Percentiles rank a stretch among this genome's conserved stretches.
Evolutionary conservation across 441 rosid species (phyloP).

Genomic region (Gossypium davidsonii): DNA sequence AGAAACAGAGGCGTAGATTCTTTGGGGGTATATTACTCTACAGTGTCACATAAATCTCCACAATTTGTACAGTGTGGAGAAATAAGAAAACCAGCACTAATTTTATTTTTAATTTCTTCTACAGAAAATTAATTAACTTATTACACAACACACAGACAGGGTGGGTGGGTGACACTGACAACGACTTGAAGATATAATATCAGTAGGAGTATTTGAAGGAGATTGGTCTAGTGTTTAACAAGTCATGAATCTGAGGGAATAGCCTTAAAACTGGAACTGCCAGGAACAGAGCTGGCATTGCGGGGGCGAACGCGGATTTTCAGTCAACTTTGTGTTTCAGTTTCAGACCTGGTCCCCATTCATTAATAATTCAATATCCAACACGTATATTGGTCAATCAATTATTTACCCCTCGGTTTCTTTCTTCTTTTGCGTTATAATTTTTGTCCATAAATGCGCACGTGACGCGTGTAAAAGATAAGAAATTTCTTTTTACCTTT

Average conservation of each 20-base stretch:
- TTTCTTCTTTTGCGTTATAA: neutral
- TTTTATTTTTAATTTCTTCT: neutral
- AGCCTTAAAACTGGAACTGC: neutral
- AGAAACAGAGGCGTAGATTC: neutral
- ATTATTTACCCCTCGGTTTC: neutral
- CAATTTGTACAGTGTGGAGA: too few relatives aligned
- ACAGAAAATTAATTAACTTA: neutral
- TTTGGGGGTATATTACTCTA: too few relatives aligned
- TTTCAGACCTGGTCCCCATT: neutral
- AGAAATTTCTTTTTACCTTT: neutral
- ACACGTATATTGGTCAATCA: neutral
- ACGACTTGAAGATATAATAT: neutral
- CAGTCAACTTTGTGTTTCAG: neutral
- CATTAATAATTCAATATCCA: neutral
- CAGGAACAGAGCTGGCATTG: neutral
- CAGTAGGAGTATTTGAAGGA: too few relatives aligned
- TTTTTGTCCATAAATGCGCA: neutral
- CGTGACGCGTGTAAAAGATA: neutral
- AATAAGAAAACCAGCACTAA: neutral
- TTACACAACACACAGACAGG: neutral
- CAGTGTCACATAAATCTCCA: too few relatives aligned
- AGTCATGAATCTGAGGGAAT: neutral
- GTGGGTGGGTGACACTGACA: neutral
- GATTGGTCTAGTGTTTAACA: too few relatives aligned
- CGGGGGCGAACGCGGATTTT: neutral